Evolutionary conservation across 2,329 filamentous ascomycete genomes (phyloP), one percentile per base, ranked within the genome.

Genomic region (Nemania bipapillata): DNA sequence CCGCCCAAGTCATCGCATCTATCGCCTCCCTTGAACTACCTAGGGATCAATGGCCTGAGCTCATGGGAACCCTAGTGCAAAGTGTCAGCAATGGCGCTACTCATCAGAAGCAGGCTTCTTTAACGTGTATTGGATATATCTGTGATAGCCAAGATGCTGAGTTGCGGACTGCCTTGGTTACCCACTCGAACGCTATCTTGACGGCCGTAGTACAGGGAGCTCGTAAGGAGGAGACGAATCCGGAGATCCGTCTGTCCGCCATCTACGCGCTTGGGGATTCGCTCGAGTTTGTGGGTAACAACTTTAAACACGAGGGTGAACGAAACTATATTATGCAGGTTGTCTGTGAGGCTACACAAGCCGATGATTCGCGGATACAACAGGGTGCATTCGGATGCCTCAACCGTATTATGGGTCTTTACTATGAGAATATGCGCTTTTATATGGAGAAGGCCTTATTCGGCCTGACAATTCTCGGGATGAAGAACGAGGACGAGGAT

Each of bases 291-390:
- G 95, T 99, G 66, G 90, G 94, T 73, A 96, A 93, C 83, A 99
- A 99, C 85, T 99, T 99, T 82, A 96, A 97, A 83, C 96, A 98
- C 77, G 96, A 99, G 83, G 96, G 95, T 77, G 96, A 99, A 86
- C 91, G 96, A 75, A 99, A 99, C 85, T 99, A 98, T 86, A 99
- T 99, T 79, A 99, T 99, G 96, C 96, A 99, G 85, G 96, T 99
- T 73, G 93, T 99, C 77, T 99, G 96, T 83, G 96, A 99, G 85
- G 96, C 96, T 75, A 99, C 96, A 63, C 96, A 99, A 84, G 94
- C 95, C 75, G 87, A 92, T 0, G 96, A 99, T 81, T 89, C 88
- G 67, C 89, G 94, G 79, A 96, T 99, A 81, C 94, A 98, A 82
- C 93, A 97, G 80, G 94, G 94, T 70, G 93, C 96, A 50, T 99